These are phyloP conservation scores for Penicillium salamii DNA, from an alignment of 495 filamentous ascomycete genomes.

Conservation along the genomic window DNA sequence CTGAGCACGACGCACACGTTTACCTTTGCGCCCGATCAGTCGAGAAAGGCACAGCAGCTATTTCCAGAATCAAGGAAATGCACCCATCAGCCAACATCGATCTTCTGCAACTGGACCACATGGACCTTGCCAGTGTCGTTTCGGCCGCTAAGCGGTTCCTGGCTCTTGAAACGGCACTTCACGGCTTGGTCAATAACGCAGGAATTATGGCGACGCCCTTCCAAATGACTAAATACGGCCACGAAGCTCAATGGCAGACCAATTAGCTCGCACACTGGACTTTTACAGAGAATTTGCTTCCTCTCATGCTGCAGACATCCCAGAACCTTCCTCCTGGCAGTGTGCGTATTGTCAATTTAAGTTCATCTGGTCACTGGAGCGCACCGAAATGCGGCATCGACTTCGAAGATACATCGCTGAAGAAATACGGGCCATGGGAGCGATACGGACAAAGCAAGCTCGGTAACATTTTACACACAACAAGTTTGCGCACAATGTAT, in stretches of 20 bases:
- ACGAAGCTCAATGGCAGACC: constrained; percentile 36
- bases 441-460: constrained; percentile 49
- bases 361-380: constrained; percentile 31
- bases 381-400: constrained; percentile 33
- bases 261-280: constrained; percentile 45
- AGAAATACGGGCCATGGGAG: constrained; percentile 17
- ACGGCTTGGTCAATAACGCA: constrained; percentile 61
- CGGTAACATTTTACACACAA: constrained; percentile 39
- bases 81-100: constrained; percentile 32
- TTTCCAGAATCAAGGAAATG: constrained; percentile 32
- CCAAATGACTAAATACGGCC: constrained; percentile 22
- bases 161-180: constrained; percentile 24
- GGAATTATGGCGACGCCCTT: constrained; percentile 53
- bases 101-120: constrained; percentile 44
- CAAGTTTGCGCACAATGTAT: constrained; percentile 27
- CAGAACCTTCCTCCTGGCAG: constrained; percentile 16
- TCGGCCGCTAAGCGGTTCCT: constrained; percentile 24
- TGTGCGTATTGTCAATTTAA: constrained; percentile 41
- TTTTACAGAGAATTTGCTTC: constrained; percentile 39
- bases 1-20: constrained; percentile 38
- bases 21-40: constrained; percentile 39
- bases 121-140: constrained; percentile 31
- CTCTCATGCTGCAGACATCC: constrained; percentile 27
- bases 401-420: constrained; percentile 23
- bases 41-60: constrained; percentile 33